These are phyloP conservation scores for Psilocybe cubensis DNA, from an alignment of 768 basidiomycete species.

Conservation along the genomic window DNA sequence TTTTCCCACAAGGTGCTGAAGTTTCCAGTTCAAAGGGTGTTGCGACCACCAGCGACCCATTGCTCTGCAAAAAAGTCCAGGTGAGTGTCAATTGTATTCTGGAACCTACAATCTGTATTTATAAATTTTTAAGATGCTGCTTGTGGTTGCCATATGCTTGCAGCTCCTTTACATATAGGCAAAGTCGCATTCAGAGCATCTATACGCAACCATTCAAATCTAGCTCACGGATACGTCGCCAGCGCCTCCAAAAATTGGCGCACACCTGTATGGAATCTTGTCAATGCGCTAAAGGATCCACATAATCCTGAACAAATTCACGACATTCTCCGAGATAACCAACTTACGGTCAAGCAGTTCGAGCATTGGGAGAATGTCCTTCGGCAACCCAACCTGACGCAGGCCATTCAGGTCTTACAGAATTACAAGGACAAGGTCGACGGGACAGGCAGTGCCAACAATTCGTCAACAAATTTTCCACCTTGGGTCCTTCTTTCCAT, in stretches of 20 bases:
- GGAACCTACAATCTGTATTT: not conserved
- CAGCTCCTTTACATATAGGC: conserved; percentile 9
- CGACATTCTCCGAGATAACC: conserved; percentile 32
- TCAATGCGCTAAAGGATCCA: conserved; percentile 36
- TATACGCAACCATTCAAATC: conserved; percentile 19
- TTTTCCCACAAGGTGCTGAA: no score
- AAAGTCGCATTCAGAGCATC: conserved; percentile 8
- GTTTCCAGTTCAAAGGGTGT: no score
- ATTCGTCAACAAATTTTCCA: conserved; percentile 31
- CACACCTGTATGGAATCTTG: conserved; percentile 47
- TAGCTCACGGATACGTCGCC: conserved; percentile 35
- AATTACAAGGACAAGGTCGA: not conserved
- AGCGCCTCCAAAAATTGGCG: conserved; percentile 29
- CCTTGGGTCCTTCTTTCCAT: conserved; percentile 61
- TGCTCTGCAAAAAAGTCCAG: not conserved
- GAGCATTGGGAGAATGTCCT: conserved; percentile 41
- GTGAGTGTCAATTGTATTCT: not conserved
- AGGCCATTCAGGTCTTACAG: conserved; percentile 29
- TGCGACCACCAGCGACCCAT: not conserved
- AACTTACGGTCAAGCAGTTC: conserved; percentile 41
- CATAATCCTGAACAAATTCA: conserved; percentile 25
- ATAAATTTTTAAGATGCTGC: conserved; percentile 9
- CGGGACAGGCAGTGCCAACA: not conserved
- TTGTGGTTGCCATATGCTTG: conserved; percentile 12
- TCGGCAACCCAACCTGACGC: conserved; percentile 34